Base-by-base conservation (phyloP, 2,329 filamentous ascomycete species). In the Plectosphaerella plurivora region DNA sequence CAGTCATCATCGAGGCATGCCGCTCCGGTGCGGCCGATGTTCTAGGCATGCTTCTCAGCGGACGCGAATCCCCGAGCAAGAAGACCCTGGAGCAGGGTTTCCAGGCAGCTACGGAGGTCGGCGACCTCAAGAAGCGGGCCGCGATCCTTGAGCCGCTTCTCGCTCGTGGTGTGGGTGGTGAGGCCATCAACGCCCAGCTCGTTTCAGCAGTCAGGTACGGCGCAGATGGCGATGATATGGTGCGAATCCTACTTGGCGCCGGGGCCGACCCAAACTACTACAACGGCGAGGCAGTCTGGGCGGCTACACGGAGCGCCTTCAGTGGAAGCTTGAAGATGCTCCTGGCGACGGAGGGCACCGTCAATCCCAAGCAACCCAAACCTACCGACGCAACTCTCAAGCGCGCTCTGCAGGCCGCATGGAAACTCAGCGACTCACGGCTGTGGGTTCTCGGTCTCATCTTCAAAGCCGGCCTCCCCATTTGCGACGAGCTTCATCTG, bases 191-290 rank as follows among this genome's bases (percentile, higher is more conserved):
- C 49, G 69, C 73, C 4, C 75, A 83, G 59, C 72, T 84, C 2
- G 67, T 79, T 2, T 78, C 75, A 0, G 77, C 81, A 0, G 75
- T 74, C 1, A 70, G 77, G 41, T 81, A 74, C 50, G 77, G 78
- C 0, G 72, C 77, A 25, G 70, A 71, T 2, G 79, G 75, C 1
- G 69, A 73, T 25, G 68, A 70, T 6, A 64, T 83, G 14, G 70
- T 84, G 33, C 67, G 65, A 25, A 72, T 83, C 10, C 60, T 86
- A 16, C 65, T 85, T 4, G 63, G 63, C 1, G 71, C 76, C 33
- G 81, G 81, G 0, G 82, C 81, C 3, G 77, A 78, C 50, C 74
- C 79, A 0, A 77, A 84, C 58, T 77, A 77, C 60, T 76, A 76
- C 18, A 70, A 73, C 10, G 81, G 81, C 1, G 78, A 83, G 50